Conservation (phyloP, 2,329 filamentous ascomycete species). For the Epicoccum nigrum region DNA sequence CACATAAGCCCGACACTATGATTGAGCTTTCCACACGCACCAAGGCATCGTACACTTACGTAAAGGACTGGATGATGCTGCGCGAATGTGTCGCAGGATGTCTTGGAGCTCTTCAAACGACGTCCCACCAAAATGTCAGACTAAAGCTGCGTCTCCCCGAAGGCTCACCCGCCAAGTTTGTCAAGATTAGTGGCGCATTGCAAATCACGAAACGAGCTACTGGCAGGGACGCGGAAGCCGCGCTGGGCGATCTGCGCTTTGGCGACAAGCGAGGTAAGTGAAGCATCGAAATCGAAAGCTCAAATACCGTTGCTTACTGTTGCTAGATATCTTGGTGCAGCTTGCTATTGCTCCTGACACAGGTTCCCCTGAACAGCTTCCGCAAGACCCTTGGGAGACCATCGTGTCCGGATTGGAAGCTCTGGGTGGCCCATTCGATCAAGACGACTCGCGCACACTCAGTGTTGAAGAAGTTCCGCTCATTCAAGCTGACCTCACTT, state of each 20-base stretch:
- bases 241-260: slow-evolving; percentile 88
- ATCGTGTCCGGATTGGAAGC: slow-evolving; percentile 95
- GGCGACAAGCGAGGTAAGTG: slow-evolving; percentile 78
- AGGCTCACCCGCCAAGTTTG: slow-evolving; percentile 95
- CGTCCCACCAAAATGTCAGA: slow-evolving; percentile 98
- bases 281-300: neutral
- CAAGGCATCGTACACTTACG: slow-evolving; percentile 96
- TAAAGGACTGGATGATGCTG: slow-evolving; percentile 99
- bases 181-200: slow-evolving; percentile 95
- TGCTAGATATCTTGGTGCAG: slow-evolving; percentile 85
- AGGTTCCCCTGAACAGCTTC: slow-evolving; percentile 78
- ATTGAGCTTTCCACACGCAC: slow-evolving; percentile 94
- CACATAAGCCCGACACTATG: slow-evolving; percentile 98
- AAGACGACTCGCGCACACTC: slow-evolving; percentile 79
- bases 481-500: slow-evolving; percentile 91
- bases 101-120: slow-evolving; percentile 86
- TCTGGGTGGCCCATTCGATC: slow-evolving; percentile 83
- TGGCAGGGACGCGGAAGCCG: slow-evolving; percentile 90
- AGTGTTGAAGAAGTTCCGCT: slow-evolving; percentile 95
- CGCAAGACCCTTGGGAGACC: slow-evolving; percentile 95
- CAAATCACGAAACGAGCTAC: slow-evolving; percentile 97
- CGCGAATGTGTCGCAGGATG: slow-evolving; percentile 95
- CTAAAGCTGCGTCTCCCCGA: slow-evolving; percentile 92
- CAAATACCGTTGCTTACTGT: slow-evolving; percentile 17
- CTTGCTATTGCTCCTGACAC: slow-evolving; percentile 90